A percentile compares a stretch with the other conserved stretches of the same genome.
phyloP scores from a whole-genome alignment of 2,329 filamentous ascomycete genomes.

The Sporothrix protearum region DNA sequence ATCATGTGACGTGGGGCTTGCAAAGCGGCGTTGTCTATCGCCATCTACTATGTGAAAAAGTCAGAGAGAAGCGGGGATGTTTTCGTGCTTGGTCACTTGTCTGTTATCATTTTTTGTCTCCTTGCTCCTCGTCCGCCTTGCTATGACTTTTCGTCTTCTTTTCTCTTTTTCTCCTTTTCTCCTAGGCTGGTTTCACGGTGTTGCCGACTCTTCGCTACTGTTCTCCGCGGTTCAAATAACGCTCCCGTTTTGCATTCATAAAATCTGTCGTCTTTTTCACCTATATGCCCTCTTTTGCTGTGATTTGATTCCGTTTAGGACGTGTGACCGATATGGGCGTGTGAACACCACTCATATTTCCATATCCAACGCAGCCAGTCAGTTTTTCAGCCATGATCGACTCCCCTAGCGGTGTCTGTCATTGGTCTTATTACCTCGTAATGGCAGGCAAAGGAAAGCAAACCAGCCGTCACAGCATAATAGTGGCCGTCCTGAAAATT shows the following conservation, averaged over 20 bases:
- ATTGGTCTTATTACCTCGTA: not conserved
- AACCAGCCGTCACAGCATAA: not conserved
- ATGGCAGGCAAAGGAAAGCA: not conserved
- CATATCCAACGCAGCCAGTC: not conserved
- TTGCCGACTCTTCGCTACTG: constrained; percentile 13
- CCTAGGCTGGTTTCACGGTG: constrained; percentile 4
- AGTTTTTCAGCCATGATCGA: not conserved
- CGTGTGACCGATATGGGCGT: no score
- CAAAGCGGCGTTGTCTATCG: not conserved
- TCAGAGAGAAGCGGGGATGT: not conserved
- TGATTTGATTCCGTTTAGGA: not conserved
- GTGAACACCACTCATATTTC: not conserved
- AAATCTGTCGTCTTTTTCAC: not conserved
- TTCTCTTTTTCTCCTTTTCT: not conserved
- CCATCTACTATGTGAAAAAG: not conserved
- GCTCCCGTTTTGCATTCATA: not conserved
- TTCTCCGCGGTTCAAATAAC: not conserved
- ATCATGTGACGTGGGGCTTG: not conserved
- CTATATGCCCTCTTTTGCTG: not conserved
- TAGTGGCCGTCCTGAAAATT: not conserved
- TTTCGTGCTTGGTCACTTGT: not conserved
- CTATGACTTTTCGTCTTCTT: not conserved
- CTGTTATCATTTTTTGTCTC: constrained; percentile 8
- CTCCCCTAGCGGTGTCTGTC: not conserved
- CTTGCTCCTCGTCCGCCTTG: not conserved